A percentile compares a stretch with the other conserved stretches of the same genome.
phyloP scores from a whole-genome alignment of 495 filamentous ascomycete genomes.

The Oleoguttula mirabilis region DNA sequence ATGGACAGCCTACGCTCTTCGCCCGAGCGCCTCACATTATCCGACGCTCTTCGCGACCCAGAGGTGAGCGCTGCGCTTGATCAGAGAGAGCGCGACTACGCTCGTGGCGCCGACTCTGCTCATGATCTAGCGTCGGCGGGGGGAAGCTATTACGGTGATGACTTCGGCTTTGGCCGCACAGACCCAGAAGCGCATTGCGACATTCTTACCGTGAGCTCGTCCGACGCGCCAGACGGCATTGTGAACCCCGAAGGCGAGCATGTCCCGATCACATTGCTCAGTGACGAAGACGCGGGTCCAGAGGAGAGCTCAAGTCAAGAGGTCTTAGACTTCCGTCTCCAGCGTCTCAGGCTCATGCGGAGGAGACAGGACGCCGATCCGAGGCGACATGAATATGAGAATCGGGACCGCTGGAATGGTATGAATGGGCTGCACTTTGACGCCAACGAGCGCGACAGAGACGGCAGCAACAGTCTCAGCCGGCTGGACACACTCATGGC shows the following conservation, averaged over 20 bases:
- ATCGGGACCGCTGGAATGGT: slow-evolving; percentile 6
- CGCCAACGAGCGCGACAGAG: not conserved
- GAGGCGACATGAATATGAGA: slow-evolving; percentile 7
- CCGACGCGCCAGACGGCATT: not conserved
- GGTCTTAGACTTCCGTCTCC: slow-evolving; percentile 20
- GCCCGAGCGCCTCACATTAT: slow-evolving; percentile 18
- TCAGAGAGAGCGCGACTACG: not conserved
- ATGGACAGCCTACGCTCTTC: slow-evolving; percentile 45
- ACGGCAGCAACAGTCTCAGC: not conserved
- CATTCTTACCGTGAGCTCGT: not conserved
- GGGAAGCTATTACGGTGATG: slow-evolving; percentile 3
- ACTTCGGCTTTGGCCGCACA: slow-evolving; percentile 4
- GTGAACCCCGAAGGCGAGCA: slow-evolving; percentile 2
- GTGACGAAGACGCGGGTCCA: slow-evolving; percentile 12
- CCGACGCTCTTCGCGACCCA: slow-evolving; percentile 25
- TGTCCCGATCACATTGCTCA: slow-evolving; percentile 4
- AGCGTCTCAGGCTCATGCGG: slow-evolving; percentile 16
- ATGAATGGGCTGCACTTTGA: not conserved
- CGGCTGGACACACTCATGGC: not conserved
- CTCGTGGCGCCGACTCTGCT: not conserved
- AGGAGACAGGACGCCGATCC: slow-evolving; percentile 15
- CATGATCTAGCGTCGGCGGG: slow-evolving; percentile 1
- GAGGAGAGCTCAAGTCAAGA: slow-evolving; percentile 16
- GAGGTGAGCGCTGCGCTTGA: slow-evolving; percentile 12
- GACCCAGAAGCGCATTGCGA: slow-evolving; percentile 14